Percentiles rank a stretch among this genome's conserved stretches.
These are phyloP conservation scores for Orobanche coerulescens DNA, from an alignment of 257 asterid species.

Conservation along the genomic window DNA sequence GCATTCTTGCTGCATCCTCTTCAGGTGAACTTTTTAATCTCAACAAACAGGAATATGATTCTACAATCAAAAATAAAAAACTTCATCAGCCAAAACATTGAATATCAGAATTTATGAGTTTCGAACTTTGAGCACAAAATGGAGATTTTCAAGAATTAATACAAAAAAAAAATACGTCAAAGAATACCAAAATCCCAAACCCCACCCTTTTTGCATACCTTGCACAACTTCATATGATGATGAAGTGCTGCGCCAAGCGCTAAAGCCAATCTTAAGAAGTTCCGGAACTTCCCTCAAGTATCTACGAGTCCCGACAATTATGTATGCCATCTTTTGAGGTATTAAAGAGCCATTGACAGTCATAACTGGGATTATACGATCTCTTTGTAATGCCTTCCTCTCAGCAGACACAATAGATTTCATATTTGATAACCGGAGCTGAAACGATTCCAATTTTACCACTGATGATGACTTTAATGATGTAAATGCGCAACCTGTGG, in stretches of 20 bases:
- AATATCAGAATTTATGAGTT: slow-evolving; percentile 4
- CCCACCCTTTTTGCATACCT: slow-evolving; percentile 36
- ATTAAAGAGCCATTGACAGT: slow-evolving; percentile 55
- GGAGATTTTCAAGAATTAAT: too few relatives aligned
- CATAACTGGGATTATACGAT: slow-evolving; percentile 45
- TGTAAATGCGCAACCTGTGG: slow-evolving; percentile 72
- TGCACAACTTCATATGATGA: slow-evolving; percentile 63
- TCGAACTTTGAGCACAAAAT: background rate
- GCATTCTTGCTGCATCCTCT: slow-evolving; percentile 80
- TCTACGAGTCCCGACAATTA: slow-evolving; percentile 63
- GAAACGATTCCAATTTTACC: slow-evolving; percentile 60
- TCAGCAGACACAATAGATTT: slow-evolving; percentile 71
- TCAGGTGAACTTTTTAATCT: slow-evolving; percentile 79
- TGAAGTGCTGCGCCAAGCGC: slow-evolving; percentile 67
- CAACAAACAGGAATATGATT: slow-evolving; percentile 73
- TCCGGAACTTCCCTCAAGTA: slow-evolving; percentile 68
- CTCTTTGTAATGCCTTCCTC: slow-evolving; percentile 53
- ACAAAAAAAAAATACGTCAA: background rate
- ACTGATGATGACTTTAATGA: slow-evolving; percentile 55
- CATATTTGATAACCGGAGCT: slow-evolving; percentile 51
- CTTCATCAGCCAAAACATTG: background rate
- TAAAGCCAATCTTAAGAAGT: slow-evolving; percentile 57
- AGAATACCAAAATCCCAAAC: background rate
- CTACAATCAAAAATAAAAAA: slow-evolving; percentile 33
- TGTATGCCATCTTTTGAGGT: slow-evolving; percentile 54